Base-by-base conservation (phyloP, 306 rosid species). In the Abrus precatorius region DNA sequence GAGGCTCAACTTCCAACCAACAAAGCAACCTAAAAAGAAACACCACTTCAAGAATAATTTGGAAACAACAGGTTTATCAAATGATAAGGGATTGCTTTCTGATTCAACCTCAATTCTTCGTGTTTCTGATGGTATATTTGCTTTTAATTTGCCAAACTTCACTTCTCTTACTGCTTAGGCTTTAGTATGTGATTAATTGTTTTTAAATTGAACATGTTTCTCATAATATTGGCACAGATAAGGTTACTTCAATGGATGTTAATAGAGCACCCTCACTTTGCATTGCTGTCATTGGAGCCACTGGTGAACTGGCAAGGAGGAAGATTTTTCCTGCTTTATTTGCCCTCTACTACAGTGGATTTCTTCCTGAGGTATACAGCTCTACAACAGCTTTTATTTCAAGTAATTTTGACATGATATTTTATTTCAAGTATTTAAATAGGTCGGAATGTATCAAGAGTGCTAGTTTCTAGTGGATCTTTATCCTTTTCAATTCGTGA, bases 301-400 rank as follows among this genome's bases (percentile, higher is more conserved):
- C 98, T 34, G 98, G 98, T 77, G 97, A 91, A 83, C 89, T 94
- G 60, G 98, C 98, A 2, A 91, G 85, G 89, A 70, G 90, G 68
- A 94, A 94, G 88, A 84, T 94, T 82, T 94, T 94, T 78, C 97
- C 97, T 4, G 98, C 98, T 50, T 72, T 94, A 72, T 94, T 94
- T 88, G 97, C 98, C 67, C 86, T 94, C 77, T 94, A 90, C 86
- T 90, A 90, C 76, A 92, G 91, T 74, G 97, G 98, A 72, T 94
- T 88, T 87, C 97, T 94, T 80, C 98, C 97, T 48, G 91, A 95
- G 95, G 98, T 95, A 20, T 20, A 20, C 20, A 20, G 20, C 20
- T 20, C 20, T 20, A 85, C 75, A 76, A 54, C 57, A 49, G 14
- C 10, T 47, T 82, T 75, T n/a, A 30, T 56, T 2, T 62, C 61